Percentiles rank a stretch among this genome's conserved stretches.
Evolutionary conservation across 1,284 basidiomycete genomes (phyloP).

Genomic region (Inonotus hispidus): DNA sequence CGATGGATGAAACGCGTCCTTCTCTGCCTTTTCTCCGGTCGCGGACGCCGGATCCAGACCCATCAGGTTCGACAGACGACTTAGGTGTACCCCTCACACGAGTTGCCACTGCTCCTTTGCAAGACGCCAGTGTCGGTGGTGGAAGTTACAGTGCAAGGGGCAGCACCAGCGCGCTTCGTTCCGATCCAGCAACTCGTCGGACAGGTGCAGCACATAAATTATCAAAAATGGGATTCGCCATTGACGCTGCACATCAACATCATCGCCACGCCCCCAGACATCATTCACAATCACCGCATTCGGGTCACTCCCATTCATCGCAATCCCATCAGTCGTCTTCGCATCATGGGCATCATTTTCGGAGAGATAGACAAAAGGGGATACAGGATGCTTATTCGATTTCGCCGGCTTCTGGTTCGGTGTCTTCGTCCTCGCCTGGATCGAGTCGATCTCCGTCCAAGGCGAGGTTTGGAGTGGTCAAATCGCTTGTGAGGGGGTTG

Average conservation of each 20-base stretch:
- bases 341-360: neutral
- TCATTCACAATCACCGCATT: neutral
- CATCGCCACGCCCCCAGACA: neutral
- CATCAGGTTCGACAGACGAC: neutral
- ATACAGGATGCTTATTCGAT: neutral
- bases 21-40: constrained; percentile 6
- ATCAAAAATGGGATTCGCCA: constrained; percentile 16
- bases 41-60: constrained; percentile 12
- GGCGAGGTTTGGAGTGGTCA: constrained; percentile 17
- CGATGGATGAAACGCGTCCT: constrained; percentile 3
- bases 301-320: neutral
- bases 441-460: constrained; percentile 13
- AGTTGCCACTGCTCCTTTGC: constrained; percentile 17
- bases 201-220: constrained; percentile 13
- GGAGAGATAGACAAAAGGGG: neutral
- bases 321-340: neutral
- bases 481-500: constrained; percentile 12
- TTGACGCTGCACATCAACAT: constrained; percentile 7
- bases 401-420: neutral
- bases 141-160: neutral
- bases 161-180: neutral
- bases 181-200: neutral
- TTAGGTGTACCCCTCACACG: constrained; percentile 16
- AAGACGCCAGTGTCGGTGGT: neutral
- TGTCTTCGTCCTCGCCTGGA: neutral